Evolutionary conservation across 768 basidiomycete species (phyloP).

Genomic region (Mycena amicta): DNA sequence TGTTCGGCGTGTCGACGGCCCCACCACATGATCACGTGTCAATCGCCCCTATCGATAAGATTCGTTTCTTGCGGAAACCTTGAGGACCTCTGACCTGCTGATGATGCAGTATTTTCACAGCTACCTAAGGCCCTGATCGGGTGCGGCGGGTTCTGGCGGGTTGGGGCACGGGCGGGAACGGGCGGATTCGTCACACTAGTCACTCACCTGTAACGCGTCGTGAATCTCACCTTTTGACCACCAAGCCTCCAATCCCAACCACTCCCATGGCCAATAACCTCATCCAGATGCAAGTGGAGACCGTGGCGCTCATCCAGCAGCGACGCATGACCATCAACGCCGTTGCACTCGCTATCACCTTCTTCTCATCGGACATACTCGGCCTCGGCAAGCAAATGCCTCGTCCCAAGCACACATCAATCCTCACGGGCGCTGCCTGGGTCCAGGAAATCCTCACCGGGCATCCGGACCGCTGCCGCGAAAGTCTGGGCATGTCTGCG

Average conservation of each 20-base stretch:
- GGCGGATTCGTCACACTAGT: neutral
- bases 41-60: no score
- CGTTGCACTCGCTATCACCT: conserved; percentile 13
- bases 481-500: conserved; percentile 9
- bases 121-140: neutral
- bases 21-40: no score
- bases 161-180: neutral
- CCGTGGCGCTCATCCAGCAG: neutral
- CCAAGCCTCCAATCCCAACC: neutral
- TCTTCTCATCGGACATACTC: conserved; percentile 11
- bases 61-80: no score
- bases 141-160: neutral
- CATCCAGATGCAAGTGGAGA: neutral
- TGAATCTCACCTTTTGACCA: neutral
- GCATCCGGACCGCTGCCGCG: conserved; percentile 11
- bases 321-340: neutral
- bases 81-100: no score
- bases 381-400: neutral
- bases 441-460: conserved; percentile 14
- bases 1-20: no score
- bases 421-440: conserved; percentile 16
- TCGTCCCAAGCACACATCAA: conserved; percentile 4
- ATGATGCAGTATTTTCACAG: no score
- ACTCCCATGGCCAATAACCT: neutral
- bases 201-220: neutral